These are phyloP conservation scores for Globisporangium emineosum DNA, from an alignment of 352 stramenopile species.

Conservation along the genomic window DNA sequence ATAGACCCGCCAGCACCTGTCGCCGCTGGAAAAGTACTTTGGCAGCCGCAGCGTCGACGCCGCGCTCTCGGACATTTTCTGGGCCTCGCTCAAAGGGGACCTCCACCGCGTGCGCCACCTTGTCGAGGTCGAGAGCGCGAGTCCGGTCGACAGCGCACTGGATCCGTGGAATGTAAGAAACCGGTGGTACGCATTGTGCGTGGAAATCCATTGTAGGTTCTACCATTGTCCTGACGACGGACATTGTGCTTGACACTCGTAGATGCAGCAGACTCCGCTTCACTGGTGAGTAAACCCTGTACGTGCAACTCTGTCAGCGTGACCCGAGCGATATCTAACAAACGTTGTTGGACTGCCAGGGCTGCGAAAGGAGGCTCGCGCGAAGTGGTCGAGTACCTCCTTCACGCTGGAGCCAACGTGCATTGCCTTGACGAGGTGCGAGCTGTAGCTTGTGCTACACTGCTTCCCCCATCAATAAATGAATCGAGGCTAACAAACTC, in stretches of 20 bases:
- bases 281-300: conserved; percentile 41
- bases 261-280: conserved; percentile 68
- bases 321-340: too few relatives aligned
- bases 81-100: conserved; percentile 63
- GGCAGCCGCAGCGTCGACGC: conserved; percentile 41
- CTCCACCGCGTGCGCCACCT: conserved; percentile 49
- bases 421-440: conserved; percentile 50
- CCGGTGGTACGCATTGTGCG: not conserved
- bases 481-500: too few relatives aligned
- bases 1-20: conserved; percentile 40
- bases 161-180: conserved; percentile 68
- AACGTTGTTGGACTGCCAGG: conserved; percentile 25
- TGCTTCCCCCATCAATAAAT: not conserved
- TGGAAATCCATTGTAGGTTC: not conserved
- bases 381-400: conserved; percentile 51
- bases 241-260: too few relatives aligned
- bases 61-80: conserved; percentile 67
- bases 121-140: conserved; percentile 54
- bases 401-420: conserved; percentile 44
- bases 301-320: not conserved
- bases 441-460: not conserved
- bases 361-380: conserved; percentile 58
- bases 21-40: conserved; percentile 70
- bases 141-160: conserved; percentile 34
- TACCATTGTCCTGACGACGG: not conserved